Evolutionary conservation across 768 basidiomycete genomes (phyloP).

Genomic region (Nidula microcarpa): DNA sequence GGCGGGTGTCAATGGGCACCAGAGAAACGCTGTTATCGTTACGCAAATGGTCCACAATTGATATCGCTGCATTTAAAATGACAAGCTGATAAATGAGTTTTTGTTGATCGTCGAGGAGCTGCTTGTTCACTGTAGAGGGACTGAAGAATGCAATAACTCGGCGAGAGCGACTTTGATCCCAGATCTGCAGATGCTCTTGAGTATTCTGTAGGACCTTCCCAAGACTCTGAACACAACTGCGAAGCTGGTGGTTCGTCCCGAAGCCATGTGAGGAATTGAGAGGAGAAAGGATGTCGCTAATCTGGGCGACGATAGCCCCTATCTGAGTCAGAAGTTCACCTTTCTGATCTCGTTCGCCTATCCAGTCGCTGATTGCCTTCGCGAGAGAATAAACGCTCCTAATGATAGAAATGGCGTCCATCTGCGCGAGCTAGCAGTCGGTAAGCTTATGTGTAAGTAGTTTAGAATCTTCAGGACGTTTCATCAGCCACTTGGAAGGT

Average conservation of each 20-base stretch:
- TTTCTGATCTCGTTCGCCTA: not conserved
- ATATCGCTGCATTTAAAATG: not conserved
- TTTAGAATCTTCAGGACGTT: no score
- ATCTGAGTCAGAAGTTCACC: not conserved
- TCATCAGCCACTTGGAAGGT: no score
- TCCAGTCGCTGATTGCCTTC: not conserved
- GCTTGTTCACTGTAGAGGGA: not conserved
- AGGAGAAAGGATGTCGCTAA: not conserved
- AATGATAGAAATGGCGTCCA: not conserved
- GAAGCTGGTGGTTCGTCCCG: not conserved
- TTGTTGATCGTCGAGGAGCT: not conserved
- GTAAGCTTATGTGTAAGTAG: no score
- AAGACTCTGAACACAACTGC: not conserved
- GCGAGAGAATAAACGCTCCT: not conserved
- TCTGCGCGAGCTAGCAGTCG: not conserved
- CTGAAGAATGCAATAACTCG: not conserved
- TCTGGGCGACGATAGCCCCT: not conserved
- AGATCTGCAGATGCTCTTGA: not conserved
- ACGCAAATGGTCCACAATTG: not conserved
- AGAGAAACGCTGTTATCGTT: not conserved
- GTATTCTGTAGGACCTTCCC: not conserved
- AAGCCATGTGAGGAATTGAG: not conserved
- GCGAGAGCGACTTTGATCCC: not conserved
- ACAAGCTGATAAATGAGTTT: not conserved
- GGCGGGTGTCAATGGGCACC: not conserved